phyloP scores from a whole-genome alignment of 305 asterid species.

The Fraxinus sp. region DNA sequence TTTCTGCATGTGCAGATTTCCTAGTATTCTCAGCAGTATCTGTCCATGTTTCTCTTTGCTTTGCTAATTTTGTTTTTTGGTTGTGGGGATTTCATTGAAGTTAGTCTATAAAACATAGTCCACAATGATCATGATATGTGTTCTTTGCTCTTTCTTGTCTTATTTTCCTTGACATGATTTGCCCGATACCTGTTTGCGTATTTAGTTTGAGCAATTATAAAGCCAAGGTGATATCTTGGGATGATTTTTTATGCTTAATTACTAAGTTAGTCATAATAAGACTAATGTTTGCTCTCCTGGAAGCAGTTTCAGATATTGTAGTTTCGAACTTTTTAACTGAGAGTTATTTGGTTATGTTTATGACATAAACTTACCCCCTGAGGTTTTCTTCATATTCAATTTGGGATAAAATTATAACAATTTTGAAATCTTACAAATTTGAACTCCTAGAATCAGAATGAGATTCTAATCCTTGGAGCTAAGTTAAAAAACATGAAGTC shows the following conservation, averaged over 20 bases:
- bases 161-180: neutral
- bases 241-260: neutral
- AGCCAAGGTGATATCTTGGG: neutral
- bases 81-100: neutral
- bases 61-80: neutral
- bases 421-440: neutral
- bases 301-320: neutral
- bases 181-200: neutral
- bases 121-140: neutral
- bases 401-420: neutral
- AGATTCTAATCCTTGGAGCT: neutral
- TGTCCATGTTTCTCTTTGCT: no score
- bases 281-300: neutral
- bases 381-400: neutral
- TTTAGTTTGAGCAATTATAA: neutral
- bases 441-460: neutral
- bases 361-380: neutral
- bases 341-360: neutral
- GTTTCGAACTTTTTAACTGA: neutral
- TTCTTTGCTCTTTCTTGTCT: neutral
- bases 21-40: neutral
- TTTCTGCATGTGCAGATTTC: constrained; percentile 8
- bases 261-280: neutral
- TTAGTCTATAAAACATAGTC: neutral
- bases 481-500: neutral